phyloP scores from a whole-genome alignment of 495 filamentous ascomycete genomes.

The Clavariopsis aquatica region DNA sequence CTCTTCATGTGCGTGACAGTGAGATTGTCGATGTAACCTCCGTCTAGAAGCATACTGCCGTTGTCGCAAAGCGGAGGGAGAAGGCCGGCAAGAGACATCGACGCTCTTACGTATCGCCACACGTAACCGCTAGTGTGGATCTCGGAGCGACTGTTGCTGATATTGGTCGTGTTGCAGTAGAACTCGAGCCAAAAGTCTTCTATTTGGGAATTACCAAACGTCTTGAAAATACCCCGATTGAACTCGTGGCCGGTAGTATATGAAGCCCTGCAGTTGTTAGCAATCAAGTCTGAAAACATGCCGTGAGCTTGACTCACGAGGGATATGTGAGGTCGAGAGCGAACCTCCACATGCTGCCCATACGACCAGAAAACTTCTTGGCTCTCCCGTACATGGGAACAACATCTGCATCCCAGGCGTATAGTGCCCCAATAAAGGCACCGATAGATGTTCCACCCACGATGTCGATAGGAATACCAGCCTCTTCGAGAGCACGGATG shows the following conservation, averaged over 20 bases:
- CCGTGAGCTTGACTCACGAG: slow-evolving; percentile 52
- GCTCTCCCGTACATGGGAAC: slow-evolving; percentile 95
- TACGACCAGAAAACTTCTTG: slow-evolving; percentile 94
- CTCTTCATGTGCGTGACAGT: slow-evolving; percentile 97
- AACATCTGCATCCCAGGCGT: slow-evolving; percentile 93
- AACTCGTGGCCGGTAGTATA: slow-evolving; percentile 99
- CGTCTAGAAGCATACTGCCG: slow-evolving; percentile 92
- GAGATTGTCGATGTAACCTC: slow-evolving; percentile 95
- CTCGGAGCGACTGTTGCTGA: slow-evolving; percentile 83
- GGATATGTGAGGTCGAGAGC: slow-evolving; percentile 95
- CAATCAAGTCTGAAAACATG: neutral
- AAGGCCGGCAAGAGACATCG: slow-evolving; percentile 92
- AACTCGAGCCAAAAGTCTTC: slow-evolving; percentile 99
- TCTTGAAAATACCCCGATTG: slow-evolving; percentile 98
- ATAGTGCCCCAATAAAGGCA: slow-evolving; percentile 93
- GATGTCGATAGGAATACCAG: slow-evolving; percentile 94
- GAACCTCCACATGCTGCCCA: slow-evolving; percentile 97
- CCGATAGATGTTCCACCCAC: slow-evolving; percentile 96
- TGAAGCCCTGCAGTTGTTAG: slow-evolving; percentile 51
- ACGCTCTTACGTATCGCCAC: slow-evolving; percentile 93
- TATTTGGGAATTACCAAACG: slow-evolving; percentile 92
- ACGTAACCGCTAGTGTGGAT: slow-evolving; percentile 94
- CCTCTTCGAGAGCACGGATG: slow-evolving; percentile 92
- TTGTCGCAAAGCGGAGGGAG: slow-evolving; percentile 95
- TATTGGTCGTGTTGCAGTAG: slow-evolving; percentile 99